Percentiles rank a stretch among this genome's conserved stretches.
Evolutionary conservation across 2,329 filamentous ascomycete species (phyloP).

Genomic region (Aspergillus cejpii): DNA sequence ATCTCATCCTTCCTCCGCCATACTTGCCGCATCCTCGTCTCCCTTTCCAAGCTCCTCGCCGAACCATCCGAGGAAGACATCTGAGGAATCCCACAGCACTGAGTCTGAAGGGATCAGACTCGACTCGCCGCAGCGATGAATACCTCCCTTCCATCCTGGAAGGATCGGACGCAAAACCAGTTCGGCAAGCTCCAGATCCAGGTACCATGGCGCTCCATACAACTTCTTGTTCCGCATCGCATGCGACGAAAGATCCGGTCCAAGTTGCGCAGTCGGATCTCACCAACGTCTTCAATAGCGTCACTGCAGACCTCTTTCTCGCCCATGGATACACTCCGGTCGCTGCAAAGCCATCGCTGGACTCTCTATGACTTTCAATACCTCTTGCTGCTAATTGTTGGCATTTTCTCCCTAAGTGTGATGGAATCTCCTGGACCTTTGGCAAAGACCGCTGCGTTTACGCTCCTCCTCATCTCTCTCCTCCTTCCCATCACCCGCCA

Average conservation of each 20-base stretch:
- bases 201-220: constrained; percentile 46
- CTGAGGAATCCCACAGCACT: not conserved
- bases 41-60: not conserved
- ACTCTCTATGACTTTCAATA: constrained; percentile 80
- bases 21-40: not conserved
- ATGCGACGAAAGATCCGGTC: constrained; percentile 62
- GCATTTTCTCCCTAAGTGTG: constrained; percentile 75
- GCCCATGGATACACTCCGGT: constrained; percentile 66
- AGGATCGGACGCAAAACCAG: constrained; percentile 41
- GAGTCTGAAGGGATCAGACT: constrained; percentile 10
- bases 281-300: constrained; percentile 65
- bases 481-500: constrained; percentile 80
- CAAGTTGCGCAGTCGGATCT: constrained; percentile 59
- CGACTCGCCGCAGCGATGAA: constrained; percentile 29
- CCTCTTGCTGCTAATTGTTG: constrained; percentile 63
- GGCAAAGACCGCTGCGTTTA: constrained; percentile 65
- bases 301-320: constrained; percentile 75
- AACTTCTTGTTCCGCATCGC: constrained; percentile 54
- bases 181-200: constrained; percentile 43
- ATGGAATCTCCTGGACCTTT: constrained; percentile 72
- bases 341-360: constrained; percentile 72
- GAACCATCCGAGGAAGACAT: not conserved
- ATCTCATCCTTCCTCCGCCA: constrained; percentile 1
- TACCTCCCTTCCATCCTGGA: constrained; percentile 40
- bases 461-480: constrained; percentile 61